Conservation (phyloP, 345 rosid genomes). For the Corchorus olitorius region DNA sequence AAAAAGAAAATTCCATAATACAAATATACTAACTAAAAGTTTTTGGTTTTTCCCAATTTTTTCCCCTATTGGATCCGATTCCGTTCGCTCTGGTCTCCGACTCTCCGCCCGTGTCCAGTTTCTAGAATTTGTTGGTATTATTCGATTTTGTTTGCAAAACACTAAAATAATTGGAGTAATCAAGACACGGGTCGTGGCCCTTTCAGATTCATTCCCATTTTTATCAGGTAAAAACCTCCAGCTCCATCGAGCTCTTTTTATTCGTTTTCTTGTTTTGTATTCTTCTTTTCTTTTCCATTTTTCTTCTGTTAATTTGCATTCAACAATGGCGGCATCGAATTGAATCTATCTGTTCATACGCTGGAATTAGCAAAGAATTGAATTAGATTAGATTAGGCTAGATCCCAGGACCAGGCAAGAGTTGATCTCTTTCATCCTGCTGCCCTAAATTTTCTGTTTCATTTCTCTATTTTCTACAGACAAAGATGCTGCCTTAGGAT, state of each 20-base stretch:
- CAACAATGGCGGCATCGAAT: neutral
- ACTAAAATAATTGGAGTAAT: neutral
- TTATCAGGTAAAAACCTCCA: neutral
- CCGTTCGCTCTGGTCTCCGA: neutral
- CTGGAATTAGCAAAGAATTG: neutral
- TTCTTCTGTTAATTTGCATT: neutral
- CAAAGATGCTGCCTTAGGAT: neutral
- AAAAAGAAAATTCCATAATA: too few relatives aligned
- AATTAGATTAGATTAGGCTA: conserved; percentile 8
- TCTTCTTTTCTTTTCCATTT: neutral
- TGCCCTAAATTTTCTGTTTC: neutral
- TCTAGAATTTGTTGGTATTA: neutral
- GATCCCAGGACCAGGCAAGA: neutral
- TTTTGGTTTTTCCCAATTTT: conserved; percentile 2
- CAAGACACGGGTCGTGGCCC: neutral
- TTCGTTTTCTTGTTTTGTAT: neutral
- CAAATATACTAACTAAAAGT: neutral
- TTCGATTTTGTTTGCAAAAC: too few relatives aligned
- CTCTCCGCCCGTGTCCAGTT: neutral
- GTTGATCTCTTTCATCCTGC: neutral
- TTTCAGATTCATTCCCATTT: neutral
- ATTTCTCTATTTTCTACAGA: neutral
- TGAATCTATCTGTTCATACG: neutral
- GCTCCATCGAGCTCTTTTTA: neutral
- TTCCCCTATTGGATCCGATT: neutral